These are phyloP conservation scores for Trichophyton simii DNA, from an alignment of 2,329 filamentous ascomycete genomes.

Conservation along the genomic window DNA sequence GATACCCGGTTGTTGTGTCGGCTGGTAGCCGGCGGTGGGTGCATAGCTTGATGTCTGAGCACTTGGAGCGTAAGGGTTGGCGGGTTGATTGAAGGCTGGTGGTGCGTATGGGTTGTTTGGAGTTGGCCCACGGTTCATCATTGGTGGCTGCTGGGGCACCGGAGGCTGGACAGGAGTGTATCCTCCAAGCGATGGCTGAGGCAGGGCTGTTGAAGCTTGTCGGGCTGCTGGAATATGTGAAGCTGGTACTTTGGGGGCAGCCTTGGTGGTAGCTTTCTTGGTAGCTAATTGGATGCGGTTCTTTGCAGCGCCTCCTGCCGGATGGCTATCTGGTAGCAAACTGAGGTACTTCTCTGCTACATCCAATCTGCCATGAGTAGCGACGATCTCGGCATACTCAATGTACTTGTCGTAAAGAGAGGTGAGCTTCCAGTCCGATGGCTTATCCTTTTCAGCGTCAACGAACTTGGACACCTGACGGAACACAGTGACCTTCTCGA, in stretches of 20 bases:
- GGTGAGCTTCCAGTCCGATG: slow-evolving; percentile 76
- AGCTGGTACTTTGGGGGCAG: slow-evolving; percentile 30
- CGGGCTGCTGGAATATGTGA: slow-evolving; percentile 21
- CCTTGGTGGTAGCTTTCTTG: slow-evolving; percentile 43
- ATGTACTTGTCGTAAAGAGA: slow-evolving; percentile 87
- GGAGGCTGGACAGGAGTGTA: slow-evolving; percentile 1
- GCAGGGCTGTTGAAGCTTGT: slow-evolving; percentile 32
- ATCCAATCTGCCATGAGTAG: slow-evolving; percentile 72
- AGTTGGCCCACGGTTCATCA: slow-evolving; percentile 17
- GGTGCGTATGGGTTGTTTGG: slow-evolving; percentile 21
- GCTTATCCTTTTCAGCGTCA: slow-evolving; percentile 59
- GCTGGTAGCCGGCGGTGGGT: slow-evolving; percentile 44
- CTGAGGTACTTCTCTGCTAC: slow-evolving; percentile 86
- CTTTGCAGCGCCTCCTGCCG: slow-evolving; percentile 74
- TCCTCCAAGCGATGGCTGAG: slow-evolving; percentile 20
- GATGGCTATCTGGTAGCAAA: slow-evolving; percentile 69
- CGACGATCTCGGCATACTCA: slow-evolving; percentile 91
- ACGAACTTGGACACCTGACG: slow-evolving; percentile 84
- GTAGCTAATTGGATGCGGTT: slow-evolving; percentile 77
- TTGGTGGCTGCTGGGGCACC: slow-evolving; percentile 13
- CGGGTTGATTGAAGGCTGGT: slow-evolving; percentile 12
- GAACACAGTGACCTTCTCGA: slow-evolving; percentile 97
- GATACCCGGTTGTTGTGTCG: slow-evolving; percentile 28
- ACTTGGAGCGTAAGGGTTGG: slow-evolving; percentile 24
- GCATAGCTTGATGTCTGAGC: slow-evolving; percentile 24